These are phyloP conservation scores for Salix viminalis DNA, from an alignment of 345 rosid species.

Conservation along the genomic window DNA sequence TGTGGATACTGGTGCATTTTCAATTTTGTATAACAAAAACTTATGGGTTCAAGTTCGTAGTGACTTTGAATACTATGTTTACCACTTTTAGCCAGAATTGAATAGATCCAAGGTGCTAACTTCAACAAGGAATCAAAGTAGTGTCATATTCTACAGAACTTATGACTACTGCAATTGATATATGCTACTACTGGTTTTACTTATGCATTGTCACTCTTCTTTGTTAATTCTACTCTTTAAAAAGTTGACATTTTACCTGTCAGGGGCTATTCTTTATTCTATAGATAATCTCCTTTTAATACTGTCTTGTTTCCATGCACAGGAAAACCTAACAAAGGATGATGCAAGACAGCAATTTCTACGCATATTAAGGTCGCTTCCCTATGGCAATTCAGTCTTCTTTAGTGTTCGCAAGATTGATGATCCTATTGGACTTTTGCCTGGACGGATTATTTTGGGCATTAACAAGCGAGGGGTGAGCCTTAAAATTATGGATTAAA, in stretches of 20 bases:
- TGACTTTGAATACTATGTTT: neutral
- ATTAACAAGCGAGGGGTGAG: constrained; percentile 97
- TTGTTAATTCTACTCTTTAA: neutral
- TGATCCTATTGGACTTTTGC: constrained; percentile 97
- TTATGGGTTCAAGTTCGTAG: neutral
- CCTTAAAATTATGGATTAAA: constrained; percentile 8
- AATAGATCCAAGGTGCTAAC: neutral
- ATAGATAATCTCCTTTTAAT: neutral
- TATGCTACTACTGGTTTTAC: neutral
- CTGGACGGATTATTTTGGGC: constrained; percentile 86
- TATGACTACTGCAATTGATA: neutral
- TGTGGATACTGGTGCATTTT: neutral
- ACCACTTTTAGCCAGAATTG: neutral
- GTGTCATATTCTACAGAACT: neutral
- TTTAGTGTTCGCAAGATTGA: constrained; percentile 90
- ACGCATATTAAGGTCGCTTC: constrained; percentile 70
- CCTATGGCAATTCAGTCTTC: constrained; percentile 93
- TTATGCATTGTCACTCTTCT: neutral
- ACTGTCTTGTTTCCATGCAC: constrained; percentile 21
- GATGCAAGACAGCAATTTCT: constrained; percentile 95
- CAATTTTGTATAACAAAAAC: neutral
- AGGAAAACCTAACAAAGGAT: constrained; percentile 92
- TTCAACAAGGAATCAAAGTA: neutral
- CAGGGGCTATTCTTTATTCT: neutral
- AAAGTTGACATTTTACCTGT: neutral